Evolutionary conservation across 192 early-diverging fungal genomes (phyloP).

Genomic region (Linnemannia zychae): DNA sequence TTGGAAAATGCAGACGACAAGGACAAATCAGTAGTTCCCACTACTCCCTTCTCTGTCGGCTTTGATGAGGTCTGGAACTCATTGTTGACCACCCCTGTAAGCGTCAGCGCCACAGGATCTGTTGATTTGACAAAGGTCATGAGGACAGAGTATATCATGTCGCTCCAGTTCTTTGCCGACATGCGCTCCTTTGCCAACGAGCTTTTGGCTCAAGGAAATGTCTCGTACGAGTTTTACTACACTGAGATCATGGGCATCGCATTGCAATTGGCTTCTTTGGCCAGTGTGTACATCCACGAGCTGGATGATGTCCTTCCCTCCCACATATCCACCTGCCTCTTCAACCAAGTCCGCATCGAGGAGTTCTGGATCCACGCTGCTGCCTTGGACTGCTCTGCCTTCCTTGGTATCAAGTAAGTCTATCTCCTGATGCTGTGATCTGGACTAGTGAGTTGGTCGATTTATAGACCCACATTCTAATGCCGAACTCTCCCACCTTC

Average conservation of each 20-base stretch:
- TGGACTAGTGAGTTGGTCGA: too few species aligned
- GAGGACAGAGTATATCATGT: conserved; percentile 65
- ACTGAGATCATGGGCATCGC: conserved; percentile 70
- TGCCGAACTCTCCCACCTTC: background rate
- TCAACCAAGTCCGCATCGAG: conserved; percentile 52
- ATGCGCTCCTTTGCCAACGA: conserved; percentile 62
- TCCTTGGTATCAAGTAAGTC: conserved; percentile 62
- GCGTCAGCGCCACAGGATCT: conserved; percentile 11
- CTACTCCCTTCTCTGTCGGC: background rate
- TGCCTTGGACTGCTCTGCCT: conserved; percentile 43
- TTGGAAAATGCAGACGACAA: conserved; percentile 17
- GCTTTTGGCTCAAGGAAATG: conserved; percentile 59
- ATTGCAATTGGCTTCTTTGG: conserved; percentile 66
- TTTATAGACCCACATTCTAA: background rate
- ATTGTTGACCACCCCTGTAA: conserved; percentile 47
- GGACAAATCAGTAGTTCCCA: background rate
- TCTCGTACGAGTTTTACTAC: conserved; percentile 62
- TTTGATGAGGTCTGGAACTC: conserved; percentile 59
- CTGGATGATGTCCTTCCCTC: conserved; percentile 63
- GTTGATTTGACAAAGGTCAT: conserved; percentile 59
- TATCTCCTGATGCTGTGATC: background rate
- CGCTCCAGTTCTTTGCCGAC: conserved; percentile 68
- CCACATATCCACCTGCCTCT: conserved; percentile 63
- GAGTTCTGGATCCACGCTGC: conserved; percentile 61
- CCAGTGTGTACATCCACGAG: conserved; percentile 66